These are phyloP conservation scores for Athelia psychrophila DNA, from an alignment of 1,284 basidiomycete genomes.

Conservation along the genomic window DNA sequence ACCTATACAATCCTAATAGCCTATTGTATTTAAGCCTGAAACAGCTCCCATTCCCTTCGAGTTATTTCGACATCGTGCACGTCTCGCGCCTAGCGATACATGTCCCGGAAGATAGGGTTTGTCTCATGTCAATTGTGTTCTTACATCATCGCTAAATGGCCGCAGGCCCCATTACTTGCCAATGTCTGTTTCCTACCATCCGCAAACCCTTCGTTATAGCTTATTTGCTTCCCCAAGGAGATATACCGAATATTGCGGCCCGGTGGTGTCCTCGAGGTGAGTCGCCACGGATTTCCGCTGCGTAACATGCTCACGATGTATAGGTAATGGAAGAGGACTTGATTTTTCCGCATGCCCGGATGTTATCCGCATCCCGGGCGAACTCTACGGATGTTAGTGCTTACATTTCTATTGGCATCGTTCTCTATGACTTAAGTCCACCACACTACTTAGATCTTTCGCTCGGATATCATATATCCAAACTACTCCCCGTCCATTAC, in stretches of 20 bases:
- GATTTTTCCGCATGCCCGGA: constrained; percentile 57
- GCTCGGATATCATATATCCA: neutral
- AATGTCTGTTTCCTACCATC: neutral
- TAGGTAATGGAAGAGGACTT: constrained; percentile 73
- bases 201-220: constrained; percentile 5
- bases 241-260: constrained; percentile 59
- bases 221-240: constrained; percentile 42
- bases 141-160: neutral
- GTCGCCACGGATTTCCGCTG: constrained; percentile 6
- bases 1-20: neutral
- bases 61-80: constrained; percentile 62
- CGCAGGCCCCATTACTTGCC: too few species aligned
- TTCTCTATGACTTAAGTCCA: neutral
- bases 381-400: neutral
- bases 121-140: constrained; percentile 11
- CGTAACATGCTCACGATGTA: constrained; percentile 6
- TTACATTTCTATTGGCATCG: too few species aligned
- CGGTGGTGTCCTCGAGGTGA: constrained; percentile 63
- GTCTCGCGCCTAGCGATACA: constrained; percentile 61
- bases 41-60: constrained; percentile 52
- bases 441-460: neutral
- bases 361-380: constrained; percentile 21
- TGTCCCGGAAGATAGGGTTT: constrained; percentile 69
- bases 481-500: neutral
- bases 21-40: constrained; percentile 44